Evolutionary conservation across 2,329 filamentous ascomycete species (phyloP).

Genomic region (Colletotrichum chrysophilum): DNA sequence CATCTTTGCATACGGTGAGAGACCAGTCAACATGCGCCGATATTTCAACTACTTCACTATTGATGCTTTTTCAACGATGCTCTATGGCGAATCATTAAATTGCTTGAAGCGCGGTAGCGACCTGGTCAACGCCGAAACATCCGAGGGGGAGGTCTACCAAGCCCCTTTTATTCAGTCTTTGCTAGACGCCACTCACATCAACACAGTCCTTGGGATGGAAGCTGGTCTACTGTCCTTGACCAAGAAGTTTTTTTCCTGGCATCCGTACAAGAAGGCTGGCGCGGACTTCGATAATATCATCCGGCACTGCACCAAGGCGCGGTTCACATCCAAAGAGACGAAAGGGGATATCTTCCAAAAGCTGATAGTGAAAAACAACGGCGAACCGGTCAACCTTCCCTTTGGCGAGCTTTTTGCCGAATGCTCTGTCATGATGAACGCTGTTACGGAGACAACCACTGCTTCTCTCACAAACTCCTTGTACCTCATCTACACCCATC

Average conservation of each 20-base stretch:
- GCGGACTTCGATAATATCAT: neutral
- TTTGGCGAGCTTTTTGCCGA: neutral
- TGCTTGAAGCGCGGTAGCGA: neutral
- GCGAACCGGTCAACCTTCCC: neutral
- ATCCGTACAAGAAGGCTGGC: neutral
- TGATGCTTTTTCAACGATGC: neutral
- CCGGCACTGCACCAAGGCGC: neutral
- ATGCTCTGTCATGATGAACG: neutral
- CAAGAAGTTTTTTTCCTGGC: neutral
- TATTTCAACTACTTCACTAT: neutral
- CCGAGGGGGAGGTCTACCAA: neutral
- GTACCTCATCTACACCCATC: neutral
- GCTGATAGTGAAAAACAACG: neutral
- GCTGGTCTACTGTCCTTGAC: neutral
- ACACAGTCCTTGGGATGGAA: neutral
- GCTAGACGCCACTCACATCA: neutral
- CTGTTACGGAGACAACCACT: neutral
- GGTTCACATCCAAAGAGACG: neutral
- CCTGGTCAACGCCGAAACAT: neutral
- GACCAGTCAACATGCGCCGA: neutral
- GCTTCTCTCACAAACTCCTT: neutral
- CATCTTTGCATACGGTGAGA: neutral
- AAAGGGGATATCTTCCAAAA: neutral
- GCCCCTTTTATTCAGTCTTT: neutral
- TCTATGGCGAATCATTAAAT: neutral